Evolutionary conservation across 2,329 filamentous ascomycete genomes (phyloP).

Genomic region (Fusarium sp.): DNA sequence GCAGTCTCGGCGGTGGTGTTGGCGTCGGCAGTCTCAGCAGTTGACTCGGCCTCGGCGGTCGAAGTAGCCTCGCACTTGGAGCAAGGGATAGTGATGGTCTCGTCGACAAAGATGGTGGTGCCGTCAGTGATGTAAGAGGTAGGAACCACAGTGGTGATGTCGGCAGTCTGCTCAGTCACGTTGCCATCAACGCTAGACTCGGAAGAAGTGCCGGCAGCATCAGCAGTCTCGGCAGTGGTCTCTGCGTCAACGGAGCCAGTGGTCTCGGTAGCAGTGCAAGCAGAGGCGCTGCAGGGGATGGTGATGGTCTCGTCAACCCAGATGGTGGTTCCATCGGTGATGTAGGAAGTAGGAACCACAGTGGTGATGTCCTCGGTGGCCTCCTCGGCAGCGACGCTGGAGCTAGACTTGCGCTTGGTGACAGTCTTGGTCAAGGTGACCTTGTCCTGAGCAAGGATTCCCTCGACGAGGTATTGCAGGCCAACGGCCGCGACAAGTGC

Average conservation of each 20-base stretch:
- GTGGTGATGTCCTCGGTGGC: slow-evolving; percentile 30
- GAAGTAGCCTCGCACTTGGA: slow-evolving; percentile 24
- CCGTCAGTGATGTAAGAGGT: slow-evolving; percentile 34
- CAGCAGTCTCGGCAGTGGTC: neutral
- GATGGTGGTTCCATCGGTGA: slow-evolving; percentile 32
- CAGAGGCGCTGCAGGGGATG: slow-evolving; percentile 28
- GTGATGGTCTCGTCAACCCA: slow-evolving; percentile 35
- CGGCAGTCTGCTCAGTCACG: slow-evolving; percentile 22
- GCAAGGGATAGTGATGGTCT: slow-evolving; percentile 37
- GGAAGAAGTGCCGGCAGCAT: slow-evolving; percentile 12
- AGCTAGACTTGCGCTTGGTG: slow-evolving; percentile 25
- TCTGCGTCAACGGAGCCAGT: neutral
- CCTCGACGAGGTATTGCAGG: slow-evolving; percentile 37
- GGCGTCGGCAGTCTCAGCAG: slow-evolving; percentile 11
- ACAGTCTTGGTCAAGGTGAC: slow-evolving; percentile 30
- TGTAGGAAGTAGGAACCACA: slow-evolving; percentile 34
- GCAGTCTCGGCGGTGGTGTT: slow-evolving; percentile 14
- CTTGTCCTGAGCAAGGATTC: slow-evolving; percentile 36
- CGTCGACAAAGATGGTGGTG: slow-evolving; percentile 35
- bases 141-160: slow-evolving; percentile 27
- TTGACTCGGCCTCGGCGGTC: slow-evolving; percentile 16
- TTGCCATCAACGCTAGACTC: neutral
- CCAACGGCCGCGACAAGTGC: slow-evolving; percentile 38
- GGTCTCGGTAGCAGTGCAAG: slow-evolving; percentile 6
- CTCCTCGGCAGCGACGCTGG: slow-evolving; percentile 17